Evolutionary conservation across 495 filamentous ascomycete species (phyloP), one percentile per base, ranked within the genome.

Genomic region (Penicillium ucsense): DNA sequence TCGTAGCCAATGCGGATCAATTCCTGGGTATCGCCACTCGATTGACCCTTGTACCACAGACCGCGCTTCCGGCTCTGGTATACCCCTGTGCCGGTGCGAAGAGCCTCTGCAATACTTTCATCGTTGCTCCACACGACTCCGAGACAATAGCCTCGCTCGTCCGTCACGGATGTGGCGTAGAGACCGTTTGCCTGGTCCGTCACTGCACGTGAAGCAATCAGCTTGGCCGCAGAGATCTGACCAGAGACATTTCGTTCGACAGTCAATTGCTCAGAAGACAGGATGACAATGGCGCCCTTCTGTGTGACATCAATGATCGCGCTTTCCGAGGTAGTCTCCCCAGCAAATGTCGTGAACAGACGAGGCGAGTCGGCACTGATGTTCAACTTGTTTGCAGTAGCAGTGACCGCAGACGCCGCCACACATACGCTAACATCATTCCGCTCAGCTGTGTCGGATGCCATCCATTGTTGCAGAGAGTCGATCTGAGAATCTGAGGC

Each of bases 1-100:
- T 98, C 92, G 28, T 86, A 66, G 4, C 86, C 83, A 53, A 98
- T 81, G 34, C 79, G 80, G 27, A 96, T 75, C 43, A 98, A 70
- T 61, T 96, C 82, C 62, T 98, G 92, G 2, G 83, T 84, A 63
- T 96, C 90, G 29, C 92, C 94, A 43, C 90, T 95, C 6, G 84
- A 89, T 33, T 89, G 87, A 27, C 92, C 92, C 67, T 98, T 98
- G 68, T 94, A 88, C 92, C 92, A 98, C 28, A 98, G 67, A 3
- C 91, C 90, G 5, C 91, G 81, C 72, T 95, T 95, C 33, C 92
- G 76, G 62, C 88, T 95, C 64, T 95, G 89, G 62, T 98, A 98
- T 28, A 97, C 92, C 30, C 92, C 92, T 1, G 82, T 85, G 43
- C 90, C 89, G 3, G 89, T 94, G 49, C 80, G 81, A 39, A 98